These are phyloP conservation scores for Aspergillus costaricaensis DNA, from an alignment of 2,329 filamentous ascomycete genomes.

Conservation along the genomic window DNA sequence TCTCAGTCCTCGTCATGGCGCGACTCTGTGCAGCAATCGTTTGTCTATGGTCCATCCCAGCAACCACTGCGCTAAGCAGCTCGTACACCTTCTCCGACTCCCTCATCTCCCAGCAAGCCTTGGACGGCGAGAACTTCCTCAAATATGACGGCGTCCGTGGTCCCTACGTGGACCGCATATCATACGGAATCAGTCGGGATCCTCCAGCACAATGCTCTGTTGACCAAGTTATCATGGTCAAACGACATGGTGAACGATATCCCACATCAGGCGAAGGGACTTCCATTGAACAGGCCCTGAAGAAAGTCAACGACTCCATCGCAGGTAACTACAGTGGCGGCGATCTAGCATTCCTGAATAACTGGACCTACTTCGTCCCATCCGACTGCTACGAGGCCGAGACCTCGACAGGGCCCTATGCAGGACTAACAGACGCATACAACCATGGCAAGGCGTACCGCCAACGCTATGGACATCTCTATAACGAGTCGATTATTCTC, in stretches of 20 bases:
- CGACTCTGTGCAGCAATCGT: background rate
- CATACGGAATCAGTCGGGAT: slow-evolving; percentile 23
- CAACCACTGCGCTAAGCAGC: background rate
- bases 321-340: slow-evolving; percentile 11
- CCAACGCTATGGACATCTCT: slow-evolving; percentile 23
- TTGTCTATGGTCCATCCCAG: background rate
- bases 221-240: slow-evolving; percentile 28
- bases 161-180: slow-evolving; percentile 20
- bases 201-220: slow-evolving; percentile 23
- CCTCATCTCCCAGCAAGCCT: slow-evolving; percentile 12
- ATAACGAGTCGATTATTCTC: slow-evolving; percentile 15
- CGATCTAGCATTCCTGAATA: slow-evolving; percentile 23
- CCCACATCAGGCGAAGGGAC: slow-evolving; percentile 12
- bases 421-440: slow-evolving; percentile 20
- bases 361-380: slow-evolving; percentile 27
- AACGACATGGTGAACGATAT: slow-evolving; percentile 28
- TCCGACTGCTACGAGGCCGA: slow-evolving; percentile 22
- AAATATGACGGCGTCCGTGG: slow-evolving; percentile 25
- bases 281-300: slow-evolving; percentile 16
- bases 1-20: too few species aligned
- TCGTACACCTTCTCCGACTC: background rate
- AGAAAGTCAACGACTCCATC: slow-evolving; percentile 18
- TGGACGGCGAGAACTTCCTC: slow-evolving; percentile 22
- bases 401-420: slow-evolving; percentile 23
- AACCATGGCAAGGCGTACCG: slow-evolving; percentile 23